Evolutionary conservation across 352 stramenopile genomes (phyloP), one percentile per base, ranked within the genome.

Genomic region (Phytophthora palmivora): DNA sequence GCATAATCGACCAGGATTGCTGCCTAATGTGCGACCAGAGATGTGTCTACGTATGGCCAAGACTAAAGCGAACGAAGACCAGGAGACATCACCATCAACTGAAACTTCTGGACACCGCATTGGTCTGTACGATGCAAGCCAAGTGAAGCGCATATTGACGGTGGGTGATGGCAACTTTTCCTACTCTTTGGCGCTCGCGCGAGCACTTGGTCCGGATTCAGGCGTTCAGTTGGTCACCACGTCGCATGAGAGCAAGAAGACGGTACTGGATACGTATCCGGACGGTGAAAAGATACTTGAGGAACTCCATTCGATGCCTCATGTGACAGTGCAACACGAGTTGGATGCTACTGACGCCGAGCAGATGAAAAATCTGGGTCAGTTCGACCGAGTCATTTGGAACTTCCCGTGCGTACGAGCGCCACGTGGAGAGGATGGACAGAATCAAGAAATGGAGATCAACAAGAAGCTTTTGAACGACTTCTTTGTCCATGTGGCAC

Each of bases 151-250:
- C 15, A 78, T 98, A 2, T 63, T 98, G 28, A 98, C 92, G 0
- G 82, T 99, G 2, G 97, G 97, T 14, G 97, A 99, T 69, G 97
- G 97, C 41, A 97, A 99, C 80, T 97, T 99, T 56, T 97, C 94
- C 3, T 99, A 97, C 73, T 98, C 94, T 22, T 69, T 98, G 33
- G 92, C 92, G 34, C 71, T 98, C 3, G 85, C 92, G 7, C 76
- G 83, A 28, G 76, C 76, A 36, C 78, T 96, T 33, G 47, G 58
- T 32, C 32, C 37, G 2, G 53, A 64, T 16, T 53, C 63, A 6
- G 46, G 49, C 10, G 74, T 86, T 16, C 56, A 78, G 67, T 51
- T 99, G 3, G 79, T 98, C 0, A 85, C 91, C 9, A 98, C 96
- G 39, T 98, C 92, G 34, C 97, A 98, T 50, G 95, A 98, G 75